Evolutionary conservation across 1,284 basidiomycete genomes (phyloP).

Genomic region (Trametes hirsuta): DNA sequence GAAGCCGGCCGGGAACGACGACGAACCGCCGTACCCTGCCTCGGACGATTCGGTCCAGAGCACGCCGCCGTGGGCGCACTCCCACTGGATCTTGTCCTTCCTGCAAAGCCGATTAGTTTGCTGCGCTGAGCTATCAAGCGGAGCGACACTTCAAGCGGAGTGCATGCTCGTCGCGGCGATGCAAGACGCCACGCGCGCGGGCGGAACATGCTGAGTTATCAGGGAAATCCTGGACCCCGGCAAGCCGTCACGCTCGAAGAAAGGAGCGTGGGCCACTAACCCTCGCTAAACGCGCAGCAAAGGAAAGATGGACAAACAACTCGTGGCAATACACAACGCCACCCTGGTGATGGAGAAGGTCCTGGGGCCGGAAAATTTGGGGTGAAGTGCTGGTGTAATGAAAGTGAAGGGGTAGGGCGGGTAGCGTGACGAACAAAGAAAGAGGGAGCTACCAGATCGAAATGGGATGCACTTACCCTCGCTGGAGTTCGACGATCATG

Average conservation of each 20-base stretch:
- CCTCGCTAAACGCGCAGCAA: background rate
- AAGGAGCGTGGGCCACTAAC: slow-evolving; percentile 16
- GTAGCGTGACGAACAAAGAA: slow-evolving; percentile 15
- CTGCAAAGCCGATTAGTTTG: slow-evolving; percentile 41
- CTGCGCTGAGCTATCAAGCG: slow-evolving; percentile 4
- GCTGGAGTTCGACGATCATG: slow-evolving; percentile 75
- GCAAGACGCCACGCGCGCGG: slow-evolving; percentile 8
- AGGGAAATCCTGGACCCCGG: slow-evolving; percentile 5
- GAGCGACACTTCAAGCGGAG: slow-evolving; percentile 6
- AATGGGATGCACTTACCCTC: slow-evolving; percentile 52
- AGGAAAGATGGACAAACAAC: slow-evolving; percentile 22
- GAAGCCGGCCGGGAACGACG: slow-evolving; percentile 59
- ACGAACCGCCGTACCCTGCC: slow-evolving; percentile 41
- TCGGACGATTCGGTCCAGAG: slow-evolving; percentile 60
- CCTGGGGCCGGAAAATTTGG: slow-evolving; percentile 13
- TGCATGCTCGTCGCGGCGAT: slow-evolving; percentile 8
- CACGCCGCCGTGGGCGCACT: slow-evolving; percentile 75
- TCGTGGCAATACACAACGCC: slow-evolving; percentile 21
- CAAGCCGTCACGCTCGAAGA: slow-evolving; percentile 9
- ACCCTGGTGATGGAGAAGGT: slow-evolving; percentile 18
- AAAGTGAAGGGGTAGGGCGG: slow-evolving; percentile 17
- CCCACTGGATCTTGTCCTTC: slow-evolving; percentile 74
- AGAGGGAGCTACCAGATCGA: slow-evolving; percentile 9
- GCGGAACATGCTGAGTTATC: slow-evolving; percentile 7
- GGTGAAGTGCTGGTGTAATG: slow-evolving; percentile 8